Conservation (phyloP, 305 asterid species). For the Fraxinus ornus region DNA sequence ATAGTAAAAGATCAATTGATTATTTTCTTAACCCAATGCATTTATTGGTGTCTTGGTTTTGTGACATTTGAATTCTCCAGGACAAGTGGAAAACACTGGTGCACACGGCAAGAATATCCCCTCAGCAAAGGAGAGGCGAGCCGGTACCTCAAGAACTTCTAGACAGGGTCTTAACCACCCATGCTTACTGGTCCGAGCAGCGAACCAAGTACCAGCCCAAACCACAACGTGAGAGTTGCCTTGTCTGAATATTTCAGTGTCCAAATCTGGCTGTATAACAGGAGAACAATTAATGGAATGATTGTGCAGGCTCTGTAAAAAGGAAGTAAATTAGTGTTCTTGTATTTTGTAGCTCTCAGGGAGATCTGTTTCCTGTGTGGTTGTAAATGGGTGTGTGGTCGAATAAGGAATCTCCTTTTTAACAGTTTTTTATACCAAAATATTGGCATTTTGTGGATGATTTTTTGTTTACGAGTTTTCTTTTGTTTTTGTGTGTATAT, state of each 20-base stretch:
- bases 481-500: neutral
- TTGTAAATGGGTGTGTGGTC: constrained; percentile 34
- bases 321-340: constrained; percentile 21
- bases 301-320: constrained; percentile 22
- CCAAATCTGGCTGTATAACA: neutral
- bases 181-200: constrained; percentile 92
- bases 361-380: neutral
- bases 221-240: constrained; percentile 52
- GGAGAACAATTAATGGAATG: constrained; percentile 20
- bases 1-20: neutral
- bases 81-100: constrained; percentile 98
- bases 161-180: constrained; percentile 82
- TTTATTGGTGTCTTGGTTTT: neutral
- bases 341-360: constrained; percentile 17
- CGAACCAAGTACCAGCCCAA: constrained; percentile 80
- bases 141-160: constrained; percentile 95
- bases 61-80: constrained; percentile 31
- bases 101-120: constrained; percentile 94
- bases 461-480: neutral
- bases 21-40: neutral
- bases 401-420: constrained; percentile 28
- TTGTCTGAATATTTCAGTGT: neutral
- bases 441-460: constrained; percentile 20
- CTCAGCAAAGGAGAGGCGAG: constrained; percentile 95
- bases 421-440: constrained; percentile 10